These are phyloP conservation scores for Alternaria viburni DNA, from an alignment of 2,329 filamentous ascomycete genomes.

Conservation along the genomic window DNA sequence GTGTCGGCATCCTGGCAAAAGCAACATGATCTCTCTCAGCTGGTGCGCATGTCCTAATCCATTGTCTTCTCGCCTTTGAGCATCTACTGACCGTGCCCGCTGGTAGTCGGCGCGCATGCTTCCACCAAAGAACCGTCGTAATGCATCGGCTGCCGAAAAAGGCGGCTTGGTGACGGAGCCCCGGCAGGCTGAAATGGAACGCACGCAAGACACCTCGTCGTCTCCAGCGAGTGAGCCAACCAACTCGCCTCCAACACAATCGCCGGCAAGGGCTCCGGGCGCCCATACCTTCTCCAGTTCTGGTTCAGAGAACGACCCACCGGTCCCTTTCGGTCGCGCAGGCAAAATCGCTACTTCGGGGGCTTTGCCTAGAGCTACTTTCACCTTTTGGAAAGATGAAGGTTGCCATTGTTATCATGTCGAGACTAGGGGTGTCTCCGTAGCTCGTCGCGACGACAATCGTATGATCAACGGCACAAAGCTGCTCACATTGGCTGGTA, in stretches of 20 bases:
- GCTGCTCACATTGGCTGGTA: neutral
- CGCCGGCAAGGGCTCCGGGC: fast-evolving
- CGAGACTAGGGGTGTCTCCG: neutral
- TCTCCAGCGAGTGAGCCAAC: neutral
- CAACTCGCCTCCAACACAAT: fast-evolving
- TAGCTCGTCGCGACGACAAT: neutral
- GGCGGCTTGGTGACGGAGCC: neutral
- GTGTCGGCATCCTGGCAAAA: neutral
- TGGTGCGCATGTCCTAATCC: neutral
- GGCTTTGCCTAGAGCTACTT: too few relatives aligned
- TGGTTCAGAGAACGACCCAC: neutral
- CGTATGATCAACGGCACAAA: neutral
- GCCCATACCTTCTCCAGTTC: neutral
- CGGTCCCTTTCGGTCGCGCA: neutral
- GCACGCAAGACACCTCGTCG: neutral
- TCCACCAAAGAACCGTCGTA: neutral
- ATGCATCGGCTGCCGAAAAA: neutral
- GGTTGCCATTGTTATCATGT: neutral
- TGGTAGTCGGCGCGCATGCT: neutral
- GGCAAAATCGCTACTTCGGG: too few relatives aligned
- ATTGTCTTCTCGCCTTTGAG: neutral
- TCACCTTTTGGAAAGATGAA: neutral
- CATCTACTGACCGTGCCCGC: neutral
- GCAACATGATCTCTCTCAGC: neutral
- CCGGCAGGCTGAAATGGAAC: neutral